A percentile compares a stretch with the other conserved stretches of the same genome.
Conservation (phyloP, 129 eudicot species). For the Rutidosis leptorrhynchoides region DNA sequence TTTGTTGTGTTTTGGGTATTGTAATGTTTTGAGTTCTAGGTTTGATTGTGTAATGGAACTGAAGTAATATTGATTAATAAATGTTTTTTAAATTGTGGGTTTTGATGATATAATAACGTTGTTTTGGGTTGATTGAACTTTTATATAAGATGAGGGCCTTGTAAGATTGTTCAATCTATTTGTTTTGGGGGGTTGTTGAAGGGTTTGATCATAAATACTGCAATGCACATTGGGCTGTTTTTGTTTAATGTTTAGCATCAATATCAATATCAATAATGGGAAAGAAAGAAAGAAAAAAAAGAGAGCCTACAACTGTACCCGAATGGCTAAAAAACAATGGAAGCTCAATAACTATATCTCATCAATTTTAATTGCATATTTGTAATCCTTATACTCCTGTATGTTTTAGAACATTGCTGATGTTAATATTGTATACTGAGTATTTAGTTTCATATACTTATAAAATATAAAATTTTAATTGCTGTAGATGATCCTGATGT, state of each 20-base stretch:
- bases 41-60: constrained; percentile 39
- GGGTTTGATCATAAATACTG: constrained; percentile 9
- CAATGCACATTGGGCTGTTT: constrained; percentile 34
- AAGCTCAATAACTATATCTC: constrained; percentile 39
- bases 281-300: too few species aligned
- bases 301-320: constrained; percentile 87
- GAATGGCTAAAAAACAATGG: constrained; percentile 84
- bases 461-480: constrained; percentile 6
- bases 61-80: constrained; percentile 22
- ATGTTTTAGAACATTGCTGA: not conserved
- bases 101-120: constrained; percentile 17
- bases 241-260: constrained; percentile 53
- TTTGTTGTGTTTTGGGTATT: constrained; percentile 2
- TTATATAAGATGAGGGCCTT: constrained; percentile 25
- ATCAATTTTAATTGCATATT: constrained; percentile 50
- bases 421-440: not conserved
- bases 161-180: constrained; percentile 20
- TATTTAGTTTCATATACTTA: not conserved
- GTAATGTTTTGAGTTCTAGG: constrained; percentile 39
- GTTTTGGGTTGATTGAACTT: constrained; percentile 24
- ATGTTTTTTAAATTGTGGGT: constrained; percentile 18
- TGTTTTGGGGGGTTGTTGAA: not conserved
- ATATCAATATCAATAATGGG: constrained; percentile 73
- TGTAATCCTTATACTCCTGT: constrained; percentile 37
- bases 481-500: constrained; percentile 50